Percentiles rank a stretch among this genome's conserved stretches.
Evolutionary conservation across 2,329 filamentous ascomycete species (phyloP).

Genomic region (Pezicula neosporulosa): DNA sequence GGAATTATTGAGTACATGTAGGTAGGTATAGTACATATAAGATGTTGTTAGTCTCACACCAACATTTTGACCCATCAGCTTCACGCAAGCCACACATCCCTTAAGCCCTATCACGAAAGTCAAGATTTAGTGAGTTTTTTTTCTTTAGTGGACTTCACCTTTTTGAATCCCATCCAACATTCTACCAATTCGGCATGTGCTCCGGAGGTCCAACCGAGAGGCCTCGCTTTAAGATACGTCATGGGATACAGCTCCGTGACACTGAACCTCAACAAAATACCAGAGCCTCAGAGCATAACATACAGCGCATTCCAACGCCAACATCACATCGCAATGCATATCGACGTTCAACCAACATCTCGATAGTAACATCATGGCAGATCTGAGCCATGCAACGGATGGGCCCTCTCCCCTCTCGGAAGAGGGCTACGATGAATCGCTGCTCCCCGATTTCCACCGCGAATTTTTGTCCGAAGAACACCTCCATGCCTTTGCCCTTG

Average conservation of each 20-base stretch:
- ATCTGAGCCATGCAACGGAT: slow-evolving; percentile 35
- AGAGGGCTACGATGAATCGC: slow-evolving; percentile 63
- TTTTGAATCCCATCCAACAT: too few relatives aligned
- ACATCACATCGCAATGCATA: neutral
- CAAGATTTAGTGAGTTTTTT: too few relatives aligned
- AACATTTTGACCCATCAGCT: too few relatives aligned
- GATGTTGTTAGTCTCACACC: too few relatives aligned
- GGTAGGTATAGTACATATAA: too few relatives aligned
- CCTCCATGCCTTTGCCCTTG: slow-evolving; percentile 73
- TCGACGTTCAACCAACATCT: neutral
- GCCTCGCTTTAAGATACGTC: neutral
- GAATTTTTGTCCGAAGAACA: slow-evolving; percentile 75
- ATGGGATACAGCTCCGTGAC: neutral
- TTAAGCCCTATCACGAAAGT: too few relatives aligned
- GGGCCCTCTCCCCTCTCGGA: slow-evolving; percentile 56
- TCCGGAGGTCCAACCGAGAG: neutral
- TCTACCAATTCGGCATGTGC: neutral
- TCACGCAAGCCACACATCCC: too few relatives aligned
- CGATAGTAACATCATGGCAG: slow-evolving; percentile 22
- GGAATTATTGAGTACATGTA: too few relatives aligned
- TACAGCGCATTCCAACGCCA: neutral
- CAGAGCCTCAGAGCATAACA: neutral
- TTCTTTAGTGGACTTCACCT: too few relatives aligned
- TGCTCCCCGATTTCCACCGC: slow-evolving; percentile 74
- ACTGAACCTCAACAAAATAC: neutral